A percentile compares a stretch with the other conserved stretches of the same genome.
phyloP scores from a whole-genome alignment of 768 basidiomycete genomes.

The Lactarius deliciosus region DNA sequence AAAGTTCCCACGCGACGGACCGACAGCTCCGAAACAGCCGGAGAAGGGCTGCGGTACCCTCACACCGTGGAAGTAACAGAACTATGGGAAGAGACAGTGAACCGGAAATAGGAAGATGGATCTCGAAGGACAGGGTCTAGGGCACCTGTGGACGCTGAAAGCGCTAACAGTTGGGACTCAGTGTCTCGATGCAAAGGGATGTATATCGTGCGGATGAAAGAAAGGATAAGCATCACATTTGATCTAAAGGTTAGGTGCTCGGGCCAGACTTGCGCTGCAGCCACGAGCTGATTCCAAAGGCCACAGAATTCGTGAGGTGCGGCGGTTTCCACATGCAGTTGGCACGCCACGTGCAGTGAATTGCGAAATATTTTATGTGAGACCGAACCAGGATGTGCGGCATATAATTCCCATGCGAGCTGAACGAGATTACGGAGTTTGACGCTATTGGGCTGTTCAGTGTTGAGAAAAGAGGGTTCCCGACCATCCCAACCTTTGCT shows the following conservation, averaged over 20 bases:
- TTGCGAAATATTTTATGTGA: not conserved
- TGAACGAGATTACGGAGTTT: not conserved
- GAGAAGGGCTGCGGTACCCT: too few species aligned
- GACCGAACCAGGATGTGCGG: not conserved
- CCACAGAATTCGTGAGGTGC: not conserved
- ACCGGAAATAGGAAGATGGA: not conserved
- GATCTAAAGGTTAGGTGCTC: not conserved
- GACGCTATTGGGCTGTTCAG: not conserved
- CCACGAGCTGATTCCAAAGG: not conserved
- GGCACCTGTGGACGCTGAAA: not conserved
- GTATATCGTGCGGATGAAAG: not conserved
- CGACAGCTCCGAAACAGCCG: too few species aligned
- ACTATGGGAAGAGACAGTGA: not conserved
- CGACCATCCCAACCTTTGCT: not conserved
- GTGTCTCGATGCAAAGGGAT: not conserved
- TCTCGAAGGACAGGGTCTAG: not conserved
- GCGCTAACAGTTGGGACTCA: not conserved
- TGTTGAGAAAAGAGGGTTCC: too few species aligned
- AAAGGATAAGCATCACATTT: not conserved
- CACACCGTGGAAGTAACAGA: too few species aligned
- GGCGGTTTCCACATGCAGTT: not conserved
- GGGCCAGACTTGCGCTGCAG: not conserved
- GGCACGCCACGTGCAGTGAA: not conserved
- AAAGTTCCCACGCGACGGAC: too few species aligned
- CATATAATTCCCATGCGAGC: not conserved